phyloP scores from a whole-genome alignment of 192 early-diverging fungal species.

The Backusella sp. region DNA sequence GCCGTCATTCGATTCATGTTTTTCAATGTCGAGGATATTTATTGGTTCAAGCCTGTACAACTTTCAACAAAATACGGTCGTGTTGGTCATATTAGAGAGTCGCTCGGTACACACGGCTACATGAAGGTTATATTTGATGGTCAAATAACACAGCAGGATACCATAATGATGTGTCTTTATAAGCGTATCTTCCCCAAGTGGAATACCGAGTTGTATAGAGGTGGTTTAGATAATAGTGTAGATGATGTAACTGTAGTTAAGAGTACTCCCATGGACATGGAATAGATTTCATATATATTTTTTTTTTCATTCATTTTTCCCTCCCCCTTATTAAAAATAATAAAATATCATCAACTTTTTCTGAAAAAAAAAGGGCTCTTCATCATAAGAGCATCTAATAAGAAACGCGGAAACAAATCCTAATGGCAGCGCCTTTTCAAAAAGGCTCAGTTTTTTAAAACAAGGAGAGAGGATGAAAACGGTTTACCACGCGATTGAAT shows the following conservation, averaged over 20 bases:
- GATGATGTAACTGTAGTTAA: slow-evolving; percentile 9
- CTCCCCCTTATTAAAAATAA: not conserved
- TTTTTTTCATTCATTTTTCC: not conserved
- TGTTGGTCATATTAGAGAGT: slow-evolving; percentile 89
- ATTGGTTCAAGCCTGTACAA: slow-evolving; percentile 96
- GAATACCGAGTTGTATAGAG: slow-evolving; percentile 66
- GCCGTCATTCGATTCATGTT: slow-evolving; percentile 98
- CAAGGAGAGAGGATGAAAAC: too few relatives aligned
- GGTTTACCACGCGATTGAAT: too few relatives aligned
- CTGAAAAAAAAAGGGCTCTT: too few relatives aligned
- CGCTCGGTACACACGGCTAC: slow-evolving; percentile 95
- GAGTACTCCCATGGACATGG: slow-evolving; percentile 15
- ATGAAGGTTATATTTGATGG: slow-evolving; percentile 95
- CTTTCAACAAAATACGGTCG: slow-evolving; percentile 89
- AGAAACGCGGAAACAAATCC: too few relatives aligned
- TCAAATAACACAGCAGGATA: slow-evolving; percentile 88
- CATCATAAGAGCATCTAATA: too few relatives aligned
- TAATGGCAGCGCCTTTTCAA: too few relatives aligned
- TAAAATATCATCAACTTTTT: not conserved
- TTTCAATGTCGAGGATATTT: slow-evolving; percentile 86
- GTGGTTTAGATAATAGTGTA: slow-evolving; percentile 13
- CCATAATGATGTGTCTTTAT: slow-evolving; percentile 94
- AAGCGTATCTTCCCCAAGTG: slow-evolving; percentile 97
- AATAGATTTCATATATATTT: not conserved
- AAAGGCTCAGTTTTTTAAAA: too few relatives aligned